These are phyloP conservation scores for Pistacia atlantica DNA, from an alignment of 345 rosid species.

Conservation along the genomic window DNA sequence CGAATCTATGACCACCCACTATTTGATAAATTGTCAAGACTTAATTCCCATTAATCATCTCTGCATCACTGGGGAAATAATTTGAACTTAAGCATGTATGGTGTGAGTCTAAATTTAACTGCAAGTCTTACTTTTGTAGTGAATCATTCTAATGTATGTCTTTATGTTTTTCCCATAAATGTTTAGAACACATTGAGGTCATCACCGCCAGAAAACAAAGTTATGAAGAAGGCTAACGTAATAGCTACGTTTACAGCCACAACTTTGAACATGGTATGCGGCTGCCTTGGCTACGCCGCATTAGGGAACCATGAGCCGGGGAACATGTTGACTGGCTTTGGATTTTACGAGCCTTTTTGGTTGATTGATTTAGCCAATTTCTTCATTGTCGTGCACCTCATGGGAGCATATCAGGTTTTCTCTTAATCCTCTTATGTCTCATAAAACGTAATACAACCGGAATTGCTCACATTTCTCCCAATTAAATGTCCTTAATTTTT, in stretches of 20 bases:
- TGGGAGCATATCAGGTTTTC: conserved; percentile 27
- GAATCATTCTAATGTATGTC: neutral
- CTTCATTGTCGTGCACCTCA: conserved; percentile 18
- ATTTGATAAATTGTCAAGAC: neutral
- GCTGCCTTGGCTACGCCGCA: conserved; percentile 21
- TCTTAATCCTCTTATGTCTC: neutral
- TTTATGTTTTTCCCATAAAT: neutral
- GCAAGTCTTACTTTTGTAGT: neutral
- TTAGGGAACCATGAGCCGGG: conserved; percentile 22
- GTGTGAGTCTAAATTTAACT: too few species aligned
- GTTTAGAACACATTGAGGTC: conserved; percentile 49
- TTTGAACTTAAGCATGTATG: too few species aligned
- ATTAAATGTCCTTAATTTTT: neutral
- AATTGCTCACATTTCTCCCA: neutral
- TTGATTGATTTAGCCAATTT: conserved; percentile 24
- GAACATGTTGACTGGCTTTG: conserved; percentile 24
- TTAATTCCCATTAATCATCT: too few species aligned
- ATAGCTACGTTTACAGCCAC: conserved; percentile 42
- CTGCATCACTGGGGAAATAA: too few species aligned
- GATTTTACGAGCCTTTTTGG: conserved; percentile 28
- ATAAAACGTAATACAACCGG: too few species aligned
- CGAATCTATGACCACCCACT: neutral
- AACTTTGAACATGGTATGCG: conserved; percentile 39
- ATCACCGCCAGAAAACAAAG: conserved; percentile 49
- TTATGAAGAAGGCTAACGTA: conserved; percentile 53